phyloP scores from a whole-genome alignment of 768 basidiomycete genomes.

The Coprinopsis sp. region DNA sequence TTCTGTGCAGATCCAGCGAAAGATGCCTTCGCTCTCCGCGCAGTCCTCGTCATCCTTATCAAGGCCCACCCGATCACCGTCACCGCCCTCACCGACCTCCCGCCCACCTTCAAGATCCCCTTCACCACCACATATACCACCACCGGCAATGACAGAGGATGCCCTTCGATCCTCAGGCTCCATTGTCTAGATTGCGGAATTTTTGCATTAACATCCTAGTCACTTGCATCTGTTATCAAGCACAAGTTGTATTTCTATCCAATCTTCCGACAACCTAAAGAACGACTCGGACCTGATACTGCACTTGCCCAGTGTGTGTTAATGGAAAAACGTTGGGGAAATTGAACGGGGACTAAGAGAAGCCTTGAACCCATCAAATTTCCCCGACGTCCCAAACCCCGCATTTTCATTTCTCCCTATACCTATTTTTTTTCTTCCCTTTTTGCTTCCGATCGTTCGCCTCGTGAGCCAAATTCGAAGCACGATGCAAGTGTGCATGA shows the following conservation, averaged over 20 bases:
- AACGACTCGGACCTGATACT: background rate
- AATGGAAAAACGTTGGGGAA: background rate
- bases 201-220: background rate
- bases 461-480: no score
- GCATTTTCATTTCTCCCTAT: no score
- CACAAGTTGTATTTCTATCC: conserved; percentile 4
- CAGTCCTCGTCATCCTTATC: conserved; percentile 2
- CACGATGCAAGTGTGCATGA: no score
- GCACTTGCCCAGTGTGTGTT: background rate
- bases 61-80: conserved; percentile 3
- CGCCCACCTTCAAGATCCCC: background rate
- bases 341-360: no score
- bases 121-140: background rate
- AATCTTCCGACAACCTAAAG: background rate
- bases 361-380: no score
- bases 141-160: background rate
- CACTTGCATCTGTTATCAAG: conserved; percentile 2
- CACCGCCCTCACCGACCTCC: conserved; percentile 1
- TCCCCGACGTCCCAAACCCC: no score
- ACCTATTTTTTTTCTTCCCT: no score
- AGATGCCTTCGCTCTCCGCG: background rate
- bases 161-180: background rate
- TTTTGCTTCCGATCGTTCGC: no score
- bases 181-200: background rate
- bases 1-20: conserved; percentile 5